Conservation (phyloP, 2,329 filamentous ascomycete species). For the Aspergillus arachidicola region DNA sequence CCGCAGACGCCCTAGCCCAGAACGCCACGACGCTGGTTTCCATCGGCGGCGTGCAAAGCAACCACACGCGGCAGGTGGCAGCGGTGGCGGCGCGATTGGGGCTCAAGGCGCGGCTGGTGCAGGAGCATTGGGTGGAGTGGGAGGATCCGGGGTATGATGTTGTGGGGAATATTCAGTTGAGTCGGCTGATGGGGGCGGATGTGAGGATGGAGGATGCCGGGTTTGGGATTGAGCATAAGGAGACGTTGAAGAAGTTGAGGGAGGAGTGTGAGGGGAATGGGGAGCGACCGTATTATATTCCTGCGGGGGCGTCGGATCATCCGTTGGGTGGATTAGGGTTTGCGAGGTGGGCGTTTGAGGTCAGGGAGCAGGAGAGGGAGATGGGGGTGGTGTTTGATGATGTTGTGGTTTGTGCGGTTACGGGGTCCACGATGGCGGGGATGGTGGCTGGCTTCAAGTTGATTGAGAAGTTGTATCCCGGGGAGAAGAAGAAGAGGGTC, state of each 20-base stretch:
- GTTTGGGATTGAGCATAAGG: conserved; percentile 72
- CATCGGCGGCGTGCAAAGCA: conserved; percentile 70
- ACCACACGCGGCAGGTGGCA: conserved; percentile 70
- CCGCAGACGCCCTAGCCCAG: conserved; percentile 62
- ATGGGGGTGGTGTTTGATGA: conserved; percentile 68
- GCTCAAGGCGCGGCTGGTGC: conserved; percentile 54
- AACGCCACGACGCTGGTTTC: conserved; percentile 65
- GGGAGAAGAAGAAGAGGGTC: conserved; percentile 53
- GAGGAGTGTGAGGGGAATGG: conserved; percentile 57
- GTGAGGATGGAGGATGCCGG: conserved; percentile 60
- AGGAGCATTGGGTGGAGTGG: conserved; percentile 71
- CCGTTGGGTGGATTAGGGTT: conserved; percentile 71
- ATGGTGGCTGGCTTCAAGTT: conserved; percentile 75
- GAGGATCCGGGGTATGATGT: conserved; percentile 61
- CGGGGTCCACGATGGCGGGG: conserved; percentile 70
- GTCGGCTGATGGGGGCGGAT: conserved; percentile 67
- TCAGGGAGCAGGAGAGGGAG: conserved; percentile 63
- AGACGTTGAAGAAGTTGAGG: conserved; percentile 57
- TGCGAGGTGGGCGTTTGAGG: conserved; percentile 71
- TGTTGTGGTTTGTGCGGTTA: conserved; percentile 70
- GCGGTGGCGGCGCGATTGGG: conserved; percentile 63
- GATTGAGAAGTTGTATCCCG: conserved; percentile 51
- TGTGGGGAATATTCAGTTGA: conserved; percentile 73
- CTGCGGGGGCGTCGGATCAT: conserved; percentile 71
- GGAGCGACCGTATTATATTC: conserved; percentile 70